Conservation (phyloP, 352 stramenopile genomes). For the Aphanomyces astaci region DNA sequence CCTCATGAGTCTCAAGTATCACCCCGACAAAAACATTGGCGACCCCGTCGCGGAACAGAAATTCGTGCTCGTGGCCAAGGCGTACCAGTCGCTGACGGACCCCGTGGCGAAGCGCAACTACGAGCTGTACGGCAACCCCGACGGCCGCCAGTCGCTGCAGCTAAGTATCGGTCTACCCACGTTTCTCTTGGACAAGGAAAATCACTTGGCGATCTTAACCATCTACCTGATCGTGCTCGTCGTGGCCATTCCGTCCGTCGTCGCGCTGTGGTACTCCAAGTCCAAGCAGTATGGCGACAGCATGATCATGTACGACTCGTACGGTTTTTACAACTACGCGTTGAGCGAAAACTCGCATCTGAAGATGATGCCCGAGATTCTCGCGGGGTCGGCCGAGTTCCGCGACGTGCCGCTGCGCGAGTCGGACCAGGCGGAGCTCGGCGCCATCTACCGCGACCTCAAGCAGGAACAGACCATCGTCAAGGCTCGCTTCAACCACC, state of each 20-base stretch:
- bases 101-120: constrained; percentile 95
- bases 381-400: constrained; percentile 87
- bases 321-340: constrained; percentile 97
- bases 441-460: constrained; percentile 60
- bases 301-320: constrained; percentile 99
- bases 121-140: constrained; percentile 97
- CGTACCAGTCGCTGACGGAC: constrained; percentile 94
- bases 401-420: constrained; percentile 65
- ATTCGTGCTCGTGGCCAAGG: constrained; percentile 97
- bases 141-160: constrained; percentile 97
- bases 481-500: constrained; percentile 82
- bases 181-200: constrained; percentile 95
- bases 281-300: constrained; percentile 99
- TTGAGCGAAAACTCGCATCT: constrained; percentile 92
- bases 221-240: constrained; percentile 98
- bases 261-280: constrained; percentile 93
- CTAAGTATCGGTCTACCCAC: constrained; percentile 93
- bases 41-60: constrained; percentile 96
- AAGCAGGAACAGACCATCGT: constrained; percentile 72
- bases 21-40: constrained; percentile 96
- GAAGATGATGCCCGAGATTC: constrained; percentile 93
- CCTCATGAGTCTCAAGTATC: constrained; percentile 88
- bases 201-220: constrained; percentile 98
- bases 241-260: constrained; percentile 93
- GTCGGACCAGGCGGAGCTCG: constrained; percentile 57